These are phyloP conservation scores for Aspergillus thermomutatus DNA, from an alignment of 2,329 filamentous ascomycete genomes.

Conservation along the genomic window DNA sequence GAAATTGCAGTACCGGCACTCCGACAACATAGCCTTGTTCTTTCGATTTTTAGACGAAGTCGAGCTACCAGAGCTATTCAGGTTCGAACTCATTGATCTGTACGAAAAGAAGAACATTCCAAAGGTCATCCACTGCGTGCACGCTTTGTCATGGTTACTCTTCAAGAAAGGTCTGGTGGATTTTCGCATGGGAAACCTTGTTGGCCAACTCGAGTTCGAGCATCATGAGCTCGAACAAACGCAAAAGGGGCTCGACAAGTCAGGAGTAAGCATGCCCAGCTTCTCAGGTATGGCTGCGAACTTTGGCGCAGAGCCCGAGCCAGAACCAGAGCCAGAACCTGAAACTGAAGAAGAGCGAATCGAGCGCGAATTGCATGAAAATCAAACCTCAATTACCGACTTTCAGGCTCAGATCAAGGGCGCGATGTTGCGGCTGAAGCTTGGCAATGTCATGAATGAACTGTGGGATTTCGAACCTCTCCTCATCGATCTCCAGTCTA, in stretches of 20 bases:
- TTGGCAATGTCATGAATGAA: constrained; percentile 80
- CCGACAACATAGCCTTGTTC: constrained; percentile 96
- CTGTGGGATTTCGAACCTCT: constrained; percentile 82
- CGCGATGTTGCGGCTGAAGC: constrained; percentile 69
- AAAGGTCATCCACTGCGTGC: constrained; percentile 98
- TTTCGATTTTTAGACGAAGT: constrained; percentile 91
- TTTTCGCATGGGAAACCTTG: constrained; percentile 93
- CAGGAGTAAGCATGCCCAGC: constrained; percentile 92
- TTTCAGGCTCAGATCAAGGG: constrained; percentile 85
- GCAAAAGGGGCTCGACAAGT: constrained; percentile 93
- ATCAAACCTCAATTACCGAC: constrained; percentile 68
- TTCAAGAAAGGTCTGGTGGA: constrained; percentile 92
- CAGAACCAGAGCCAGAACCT: constrained; percentile 68
- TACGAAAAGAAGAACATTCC: constrained; percentile 99
- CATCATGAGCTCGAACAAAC: constrained; percentile 96
- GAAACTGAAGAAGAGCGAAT: constrained; percentile 90
- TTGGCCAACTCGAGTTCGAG: constrained; percentile 95
- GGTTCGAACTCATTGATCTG: constrained; percentile 93
- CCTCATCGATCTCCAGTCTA: constrained; percentile 78
- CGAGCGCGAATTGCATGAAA: constrained; percentile 74
- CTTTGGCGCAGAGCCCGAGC: constrained; percentile 80
- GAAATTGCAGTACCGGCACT: constrained; percentile 89
- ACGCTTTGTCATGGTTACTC: constrained; percentile 94
- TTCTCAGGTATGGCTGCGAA: constrained; percentile 97
- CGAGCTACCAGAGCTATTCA: constrained; percentile 89